phyloP scores from a whole-genome alignment of 495 filamentous ascomycete genomes.

The Lepraria neglecta region DNA sequence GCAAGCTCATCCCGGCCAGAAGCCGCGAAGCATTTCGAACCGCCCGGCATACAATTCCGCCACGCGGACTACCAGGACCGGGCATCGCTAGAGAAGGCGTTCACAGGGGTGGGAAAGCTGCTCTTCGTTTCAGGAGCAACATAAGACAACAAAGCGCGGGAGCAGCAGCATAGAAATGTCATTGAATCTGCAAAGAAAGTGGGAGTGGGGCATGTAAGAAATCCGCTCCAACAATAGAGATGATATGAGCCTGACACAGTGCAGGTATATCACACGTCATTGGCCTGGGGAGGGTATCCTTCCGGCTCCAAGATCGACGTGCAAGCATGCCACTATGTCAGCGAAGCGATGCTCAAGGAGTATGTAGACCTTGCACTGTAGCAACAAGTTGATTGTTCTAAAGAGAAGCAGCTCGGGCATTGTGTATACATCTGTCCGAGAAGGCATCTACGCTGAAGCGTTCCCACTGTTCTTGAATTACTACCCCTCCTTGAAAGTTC shows the following conservation, averaged over 20 bases:
- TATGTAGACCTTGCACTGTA: not conserved
- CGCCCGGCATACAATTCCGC: not conserved
- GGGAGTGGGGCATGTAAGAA: not conserved
- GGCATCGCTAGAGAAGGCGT: too few relatives aligned
- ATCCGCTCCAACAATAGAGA: not conserved
- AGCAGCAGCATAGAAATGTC: conserved; percentile 4
- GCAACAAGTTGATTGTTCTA: not conserved
- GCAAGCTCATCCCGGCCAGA: conserved; percentile 3
- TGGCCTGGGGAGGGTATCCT: conserved; percentile 6
- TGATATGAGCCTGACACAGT: not conserved
- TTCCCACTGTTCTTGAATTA: conserved; percentile 5
- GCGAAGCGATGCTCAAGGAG: not conserved
- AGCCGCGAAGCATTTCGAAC: not conserved
- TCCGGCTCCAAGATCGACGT: not conserved
- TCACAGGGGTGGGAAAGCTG: not conserved
- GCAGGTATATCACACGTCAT: not conserved
- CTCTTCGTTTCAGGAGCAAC: not conserved
- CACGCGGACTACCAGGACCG: not conserved
- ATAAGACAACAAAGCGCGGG: conserved; percentile 2
- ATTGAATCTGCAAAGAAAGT: not conserved
- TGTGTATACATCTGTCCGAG: not conserved
- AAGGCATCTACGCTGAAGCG: not conserved
- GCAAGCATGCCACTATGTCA: conserved; percentile 1
- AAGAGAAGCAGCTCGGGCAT: not conserved
- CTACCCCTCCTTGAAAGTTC: not conserved